Conservation (phyloP, 768 basidiomycete genomes). For the Naganishia onofrii region DNA sequence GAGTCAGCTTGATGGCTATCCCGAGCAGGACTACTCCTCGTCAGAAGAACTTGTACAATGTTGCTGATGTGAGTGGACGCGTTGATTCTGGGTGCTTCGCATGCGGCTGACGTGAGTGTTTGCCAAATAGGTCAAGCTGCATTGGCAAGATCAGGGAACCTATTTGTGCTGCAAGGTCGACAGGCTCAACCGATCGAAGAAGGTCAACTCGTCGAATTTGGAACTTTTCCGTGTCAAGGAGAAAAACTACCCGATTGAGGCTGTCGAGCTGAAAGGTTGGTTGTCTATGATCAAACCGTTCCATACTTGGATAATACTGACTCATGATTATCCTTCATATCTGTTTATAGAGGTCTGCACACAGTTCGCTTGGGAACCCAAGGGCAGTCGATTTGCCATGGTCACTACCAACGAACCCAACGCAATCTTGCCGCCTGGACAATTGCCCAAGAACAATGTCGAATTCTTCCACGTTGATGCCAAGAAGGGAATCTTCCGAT, state of each 20-base stretch:
- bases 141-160: slow-evolving; percentile 98
- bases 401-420: slow-evolving; percentile 92
- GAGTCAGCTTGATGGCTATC: slow-evolving; percentile 87
- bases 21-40: slow-evolving; percentile 78
- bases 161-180: slow-evolving; percentile 99
- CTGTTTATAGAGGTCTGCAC: slow-evolving; percentile 72
- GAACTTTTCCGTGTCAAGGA: slow-evolving; percentile 97
- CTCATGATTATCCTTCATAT: slow-evolving; percentile 28
- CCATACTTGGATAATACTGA: neutral
- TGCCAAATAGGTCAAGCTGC: slow-evolving; percentile 76
- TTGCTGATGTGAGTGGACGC: slow-evolving; percentile 72
- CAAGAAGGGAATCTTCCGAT: slow-evolving; percentile 86
- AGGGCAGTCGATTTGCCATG: slow-evolving; percentile 91
- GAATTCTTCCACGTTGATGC: slow-evolving; percentile 93
- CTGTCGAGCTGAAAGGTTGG: slow-evolving; percentile 90
- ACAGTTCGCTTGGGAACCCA: slow-evolving; percentile 99
- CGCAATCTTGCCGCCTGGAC: slow-evolving; percentile 81
- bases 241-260: slow-evolving; percentile 96
- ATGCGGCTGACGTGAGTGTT: neutral
- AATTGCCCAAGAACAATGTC: slow-evolving; percentile 93
- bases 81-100: neutral
- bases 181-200: slow-evolving; percentile 75
- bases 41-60: slow-evolving; percentile 96
- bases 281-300: neutral
- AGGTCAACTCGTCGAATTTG: slow-evolving; percentile 95